phyloP scores from a whole-genome alignment of 176 grass and related monocot genomes.

The Zoysia japonica region DNA sequence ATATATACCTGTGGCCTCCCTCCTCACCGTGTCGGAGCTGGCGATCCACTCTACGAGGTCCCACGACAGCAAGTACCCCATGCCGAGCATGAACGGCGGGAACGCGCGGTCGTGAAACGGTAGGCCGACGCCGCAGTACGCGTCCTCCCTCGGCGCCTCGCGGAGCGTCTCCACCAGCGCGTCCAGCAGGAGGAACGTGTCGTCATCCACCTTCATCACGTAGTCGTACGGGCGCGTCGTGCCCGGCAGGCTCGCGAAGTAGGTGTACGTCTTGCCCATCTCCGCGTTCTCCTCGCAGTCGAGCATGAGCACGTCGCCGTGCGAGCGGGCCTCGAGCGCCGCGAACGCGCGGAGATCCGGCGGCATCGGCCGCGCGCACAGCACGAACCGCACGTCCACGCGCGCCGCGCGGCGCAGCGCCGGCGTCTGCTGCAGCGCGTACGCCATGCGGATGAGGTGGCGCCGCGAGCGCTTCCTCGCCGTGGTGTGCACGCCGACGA shows the following conservation, averaged over 20 bases:
- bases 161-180: constrained; percentile 50
- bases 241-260: constrained; percentile 57
- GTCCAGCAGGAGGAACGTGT: constrained; percentile 74
- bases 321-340: constrained; percentile 51
- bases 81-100: constrained; percentile 75
- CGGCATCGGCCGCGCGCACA: constrained; percentile 53
- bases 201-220: constrained; percentile 85
- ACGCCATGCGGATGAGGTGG: constrained; percentile 62
- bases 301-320: constrained; percentile 62
- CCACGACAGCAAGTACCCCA: constrained; percentile 88
- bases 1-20: constrained; percentile 38
- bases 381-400: constrained; percentile 61
- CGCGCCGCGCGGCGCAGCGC: constrained; percentile 33
- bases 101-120: constrained; percentile 42
- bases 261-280: constrained; percentile 54
- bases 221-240: constrained; percentile 61
- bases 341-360: constrained; percentile 52
- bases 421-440: constrained; percentile 50
- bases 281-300: constrained; percentile 59
- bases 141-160: constrained; percentile 54
- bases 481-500: constrained; percentile 60
- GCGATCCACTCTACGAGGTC: constrained; percentile 85
- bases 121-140: constrained; percentile 60
- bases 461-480: constrained; percentile 54
- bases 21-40: constrained; percentile 51